Base-by-base conservation (phyloP, 805 yeast species). In the Saturnispora besseyi region DNA sequence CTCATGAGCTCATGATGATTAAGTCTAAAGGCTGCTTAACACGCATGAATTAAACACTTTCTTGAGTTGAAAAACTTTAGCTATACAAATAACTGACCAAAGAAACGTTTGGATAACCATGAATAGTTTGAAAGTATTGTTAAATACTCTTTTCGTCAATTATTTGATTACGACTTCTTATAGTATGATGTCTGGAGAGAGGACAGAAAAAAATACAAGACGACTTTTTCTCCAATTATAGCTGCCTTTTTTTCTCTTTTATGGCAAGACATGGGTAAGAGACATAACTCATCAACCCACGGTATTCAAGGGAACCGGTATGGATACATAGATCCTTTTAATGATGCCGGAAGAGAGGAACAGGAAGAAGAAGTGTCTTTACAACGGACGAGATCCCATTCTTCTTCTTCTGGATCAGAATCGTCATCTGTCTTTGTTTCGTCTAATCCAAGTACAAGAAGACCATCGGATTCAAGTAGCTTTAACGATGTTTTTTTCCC, bases 401-500 rank as follows among this genome's bases (percentile, higher is more conserved):
- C 48, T 6, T 36, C 46, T 5, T 37, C 45, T 11, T 44, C 49
- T 10, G 45, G 42, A 18, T 48, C 51, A 49, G 54, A 47, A 11
- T 47, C 50, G 3, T 47, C 61, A 24, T 64, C 67, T 3, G 56
- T 62, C 7, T 65, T 64, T 43, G 65, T 58, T 2, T 62, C 67
- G 13, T 81, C 86, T n/a, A 80, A 81, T 57, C 87, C 88, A 5
- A 70, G 80, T 3, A 75, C 82, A 22, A 75, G 84, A 45, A 72
- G 84, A 52, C 69, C 78, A 37, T 74, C 82, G 34, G 79, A 77
- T 48, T 77, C 79, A 37, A 82, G 95, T 0, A 86, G 96, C 1
- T 68, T 91, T 51, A 90, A 84, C 62, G 99, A 91, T 66, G 99
- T 91, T 26, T 91, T 96, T 61, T 80, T 88, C 64, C 96, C 96